Percentiles rank a stretch among this genome's conserved stretches.
Evolutionary conservation across 768 basidiomycete species (phyloP).

Genomic region (Russula vinacea): DNA sequence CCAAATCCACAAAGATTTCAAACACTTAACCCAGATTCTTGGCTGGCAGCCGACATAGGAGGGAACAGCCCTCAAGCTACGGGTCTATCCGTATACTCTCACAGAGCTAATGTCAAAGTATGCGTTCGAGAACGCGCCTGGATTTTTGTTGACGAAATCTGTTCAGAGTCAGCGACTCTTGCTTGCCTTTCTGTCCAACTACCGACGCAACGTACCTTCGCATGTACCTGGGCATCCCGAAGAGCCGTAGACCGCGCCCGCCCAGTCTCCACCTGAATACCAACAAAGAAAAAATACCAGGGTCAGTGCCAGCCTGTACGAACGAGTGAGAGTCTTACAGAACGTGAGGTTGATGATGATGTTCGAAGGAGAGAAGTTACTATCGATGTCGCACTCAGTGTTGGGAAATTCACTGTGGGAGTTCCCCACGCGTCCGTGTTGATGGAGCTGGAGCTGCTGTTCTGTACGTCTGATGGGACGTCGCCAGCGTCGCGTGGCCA

Average conservation of each 20-base stretch:
- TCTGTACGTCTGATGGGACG: constrained; percentile 48
- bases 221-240: constrained; percentile 57
- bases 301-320: background rate
- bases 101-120: constrained; percentile 70
- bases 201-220: constrained; percentile 38
- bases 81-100: constrained; percentile 45
- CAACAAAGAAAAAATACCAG: background rate
- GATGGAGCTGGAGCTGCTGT: constrained; percentile 44
- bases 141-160: constrained; percentile 68
- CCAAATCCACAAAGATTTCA: background rate
- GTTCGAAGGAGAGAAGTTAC: constrained; percentile 54
- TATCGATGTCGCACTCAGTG: constrained; percentile 53
- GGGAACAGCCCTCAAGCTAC: no score
- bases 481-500: constrained; percentile 51
- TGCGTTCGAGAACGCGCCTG: constrained; percentile 60
- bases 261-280: constrained; percentile 48
- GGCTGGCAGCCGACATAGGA: background rate
- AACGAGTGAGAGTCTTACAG: constrained; percentile 45
- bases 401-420: constrained; percentile 62
- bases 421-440: constrained; percentile 57
- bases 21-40: background rate
- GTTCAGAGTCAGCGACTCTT: constrained; percentile 31
- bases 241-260: constrained; percentile 44
- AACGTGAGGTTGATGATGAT: constrained; percentile 70
- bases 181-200: background rate